A percentile compares a stretch with the other conserved stretches of the same genome.
Conservation (phyloP, 139 green algal species). For the Trebouxia sp. region DNA sequence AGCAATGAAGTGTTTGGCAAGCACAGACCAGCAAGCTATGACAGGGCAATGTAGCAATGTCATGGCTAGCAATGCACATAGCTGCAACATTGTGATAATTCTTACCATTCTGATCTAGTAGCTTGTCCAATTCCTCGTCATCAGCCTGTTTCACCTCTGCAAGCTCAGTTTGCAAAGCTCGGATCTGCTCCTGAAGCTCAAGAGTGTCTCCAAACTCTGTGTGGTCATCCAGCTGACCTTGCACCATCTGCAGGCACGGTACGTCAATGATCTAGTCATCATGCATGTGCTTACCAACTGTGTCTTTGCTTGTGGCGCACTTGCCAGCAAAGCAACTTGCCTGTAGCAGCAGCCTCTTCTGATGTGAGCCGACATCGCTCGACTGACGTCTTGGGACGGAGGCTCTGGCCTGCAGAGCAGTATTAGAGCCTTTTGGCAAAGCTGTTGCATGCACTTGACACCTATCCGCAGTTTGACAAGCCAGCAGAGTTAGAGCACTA, state of each 20-base stretch:
- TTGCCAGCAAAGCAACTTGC: too few species aligned
- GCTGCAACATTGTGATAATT: too few species aligned
- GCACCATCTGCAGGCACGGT: constrained; percentile 11
- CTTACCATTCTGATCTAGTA: constrained; percentile 25
- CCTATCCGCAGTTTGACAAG: too few species aligned
- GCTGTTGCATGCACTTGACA: too few species aligned
- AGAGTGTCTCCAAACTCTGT: constrained; percentile 5
- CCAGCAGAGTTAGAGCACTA: too few species aligned
- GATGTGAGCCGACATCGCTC: neutral
- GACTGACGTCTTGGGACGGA: neutral
- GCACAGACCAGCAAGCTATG: too few species aligned
- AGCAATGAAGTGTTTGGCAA: too few species aligned
- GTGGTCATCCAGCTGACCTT: neutral
- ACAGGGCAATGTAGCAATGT: too few species aligned
- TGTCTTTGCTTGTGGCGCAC: too few species aligned
- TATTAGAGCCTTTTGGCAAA: neutral
- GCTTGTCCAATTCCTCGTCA: constrained; percentile 11
- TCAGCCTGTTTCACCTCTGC: constrained; percentile 11
- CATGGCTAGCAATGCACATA: too few species aligned
- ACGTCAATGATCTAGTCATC: too few species aligned
- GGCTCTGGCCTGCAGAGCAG: neutral
- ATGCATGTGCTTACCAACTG: too few species aligned
- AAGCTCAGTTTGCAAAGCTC: constrained; percentile 7
- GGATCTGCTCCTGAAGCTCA: constrained; percentile 1
- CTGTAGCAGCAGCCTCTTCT: constrained; percentile 6